Conservation (phyloP, 2,329 filamentous ascomycete species). For the Fusarium bulbicola region DNA sequence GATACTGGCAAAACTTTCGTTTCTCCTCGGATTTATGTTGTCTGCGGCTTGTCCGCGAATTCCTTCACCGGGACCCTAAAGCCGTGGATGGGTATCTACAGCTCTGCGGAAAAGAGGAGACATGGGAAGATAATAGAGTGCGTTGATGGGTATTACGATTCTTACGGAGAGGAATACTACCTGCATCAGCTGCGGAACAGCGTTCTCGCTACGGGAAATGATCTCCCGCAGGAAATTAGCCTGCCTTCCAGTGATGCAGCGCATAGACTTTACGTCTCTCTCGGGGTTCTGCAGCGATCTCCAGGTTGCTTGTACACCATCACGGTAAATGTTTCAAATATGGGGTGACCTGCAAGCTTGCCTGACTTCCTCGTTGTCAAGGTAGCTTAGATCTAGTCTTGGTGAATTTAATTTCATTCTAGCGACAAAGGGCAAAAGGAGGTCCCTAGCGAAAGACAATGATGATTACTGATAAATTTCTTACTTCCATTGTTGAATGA, state of each 20-base stretch:
- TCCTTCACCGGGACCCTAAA: not conserved
- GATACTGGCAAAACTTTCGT: not conserved
- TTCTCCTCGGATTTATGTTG: not conserved
- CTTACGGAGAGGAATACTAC: not conserved
- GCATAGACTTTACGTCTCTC: not conserved
- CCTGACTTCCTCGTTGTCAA: rapidly evolving
- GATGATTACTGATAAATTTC: not conserved
- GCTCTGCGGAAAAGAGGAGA: not conserved
- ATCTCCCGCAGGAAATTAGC: not conserved
- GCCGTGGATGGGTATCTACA: not conserved
- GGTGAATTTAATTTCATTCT: rapidly evolving
- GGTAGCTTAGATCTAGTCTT: not conserved
- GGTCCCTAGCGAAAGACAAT: rapidly evolving
- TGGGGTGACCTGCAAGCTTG: not conserved
- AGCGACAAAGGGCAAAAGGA: not conserved
- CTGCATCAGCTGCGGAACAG: not conserved
- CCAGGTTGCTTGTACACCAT: not conserved
- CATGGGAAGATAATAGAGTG: not conserved
- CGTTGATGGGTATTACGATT: not conserved
- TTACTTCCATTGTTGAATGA: not conserved
- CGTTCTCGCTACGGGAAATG: not conserved
- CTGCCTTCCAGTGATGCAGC: not conserved
- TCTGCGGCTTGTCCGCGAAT: not conserved
- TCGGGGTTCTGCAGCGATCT: not conserved
- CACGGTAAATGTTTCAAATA: not conserved